Percentiles rank a stretch among this genome's conserved stretches.
Evolutionary conservation across 192 early-diverging fungal species (phyloP).

Genomic region (Mortierella antarctica): DNA sequence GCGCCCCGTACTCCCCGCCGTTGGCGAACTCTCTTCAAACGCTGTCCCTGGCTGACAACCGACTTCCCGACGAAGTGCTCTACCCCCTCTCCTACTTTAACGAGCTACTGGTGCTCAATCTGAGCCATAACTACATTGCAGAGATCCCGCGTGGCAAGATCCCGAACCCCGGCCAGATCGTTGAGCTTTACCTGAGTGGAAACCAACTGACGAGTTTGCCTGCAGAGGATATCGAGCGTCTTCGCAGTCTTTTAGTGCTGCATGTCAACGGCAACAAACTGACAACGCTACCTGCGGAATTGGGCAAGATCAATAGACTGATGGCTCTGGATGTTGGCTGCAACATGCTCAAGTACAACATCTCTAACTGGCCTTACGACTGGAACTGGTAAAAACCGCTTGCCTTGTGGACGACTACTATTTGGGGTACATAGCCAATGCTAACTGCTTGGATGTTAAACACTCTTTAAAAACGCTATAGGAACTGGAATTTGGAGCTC

Average conservation of each 20-base stretch:
- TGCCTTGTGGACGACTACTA: neutral
- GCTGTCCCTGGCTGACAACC: constrained; percentile 86
- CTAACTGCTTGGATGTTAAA: neutral
- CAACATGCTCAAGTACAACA: constrained; percentile 92
- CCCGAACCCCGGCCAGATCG: constrained; percentile 72
- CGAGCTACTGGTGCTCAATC: constrained; percentile 81
- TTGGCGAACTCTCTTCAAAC: constrained; percentile 65
- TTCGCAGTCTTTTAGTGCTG: constrained; percentile 74
- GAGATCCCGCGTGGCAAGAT: constrained; percentile 85
- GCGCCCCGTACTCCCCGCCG: constrained; percentile 56
- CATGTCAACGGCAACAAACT: constrained; percentile 93
- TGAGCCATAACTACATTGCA: constrained; percentile 84
- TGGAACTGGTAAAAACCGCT: constrained; percentile 84
- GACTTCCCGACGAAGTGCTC: constrained; percentile 84
- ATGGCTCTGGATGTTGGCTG: constrained; percentile 87
- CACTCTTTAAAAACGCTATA: constrained; percentile 5
- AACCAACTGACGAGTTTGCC: constrained; percentile 87
- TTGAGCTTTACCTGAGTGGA: constrained; percentile 85
- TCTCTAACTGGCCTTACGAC: constrained; percentile 94
- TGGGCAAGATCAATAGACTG: constrained; percentile 87
- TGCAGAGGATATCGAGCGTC: constrained; percentile 84
- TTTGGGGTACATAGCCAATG: too few relatives aligned
- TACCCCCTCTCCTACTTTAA: constrained; percentile 76
- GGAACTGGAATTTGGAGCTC: constrained; percentile 91
- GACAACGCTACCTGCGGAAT: constrained; percentile 88